Conservation (phyloP, 2,329 filamentous ascomycete species). For the Byssothecium circinans region DNA sequence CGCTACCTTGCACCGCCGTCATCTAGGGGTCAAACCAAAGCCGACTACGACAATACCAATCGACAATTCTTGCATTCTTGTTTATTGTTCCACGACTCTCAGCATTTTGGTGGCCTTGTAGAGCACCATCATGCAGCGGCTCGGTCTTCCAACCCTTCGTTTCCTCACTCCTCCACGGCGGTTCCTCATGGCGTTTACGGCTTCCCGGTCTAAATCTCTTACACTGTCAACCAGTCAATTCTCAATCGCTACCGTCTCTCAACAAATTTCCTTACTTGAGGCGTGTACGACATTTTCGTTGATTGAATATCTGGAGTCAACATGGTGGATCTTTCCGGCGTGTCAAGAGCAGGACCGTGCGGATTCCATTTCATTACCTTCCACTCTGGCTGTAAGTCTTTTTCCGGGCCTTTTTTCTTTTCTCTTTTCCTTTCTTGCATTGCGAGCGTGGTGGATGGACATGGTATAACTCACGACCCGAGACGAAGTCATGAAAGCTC, state of each 20-base stretch:
- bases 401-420: constrained; percentile 12
- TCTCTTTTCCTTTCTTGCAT: constrained; percentile 39
- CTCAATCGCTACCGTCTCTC: constrained; percentile 3
- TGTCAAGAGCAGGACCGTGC: not conserved
- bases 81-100: constrained; percentile 41
- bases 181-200: constrained; percentile 26
- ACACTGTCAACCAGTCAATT: constrained; percentile 6
- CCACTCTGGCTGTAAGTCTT: constrained; percentile 1
- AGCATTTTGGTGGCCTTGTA: constrained; percentile 34
- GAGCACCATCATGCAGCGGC: constrained; percentile 19
- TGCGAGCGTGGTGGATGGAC: constrained; percentile 28
- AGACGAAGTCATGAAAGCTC: constrained; percentile 41
- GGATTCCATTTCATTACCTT: constrained; percentile 3
- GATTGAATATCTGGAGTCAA: not conserved
- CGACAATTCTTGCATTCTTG: constrained; percentile 43
- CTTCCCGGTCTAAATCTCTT: constrained; percentile 20
- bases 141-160: constrained; percentile 22
- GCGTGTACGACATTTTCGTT: constrained; percentile 2
- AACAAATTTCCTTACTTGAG: constrained; percentile 6
- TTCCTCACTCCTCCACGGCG: constrained; percentile 11
- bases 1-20: constrained; percentile 15
- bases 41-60: constrained; percentile 12
- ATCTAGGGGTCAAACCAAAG: constrained; percentile 11
- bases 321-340: not conserved
- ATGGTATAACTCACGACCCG: constrained; percentile 32